Evolutionary conservation across 352 stramenopile genomes (phyloP), one percentile per base, ranked within the genome.

Genomic region (Achlya hypogyna): DNA sequence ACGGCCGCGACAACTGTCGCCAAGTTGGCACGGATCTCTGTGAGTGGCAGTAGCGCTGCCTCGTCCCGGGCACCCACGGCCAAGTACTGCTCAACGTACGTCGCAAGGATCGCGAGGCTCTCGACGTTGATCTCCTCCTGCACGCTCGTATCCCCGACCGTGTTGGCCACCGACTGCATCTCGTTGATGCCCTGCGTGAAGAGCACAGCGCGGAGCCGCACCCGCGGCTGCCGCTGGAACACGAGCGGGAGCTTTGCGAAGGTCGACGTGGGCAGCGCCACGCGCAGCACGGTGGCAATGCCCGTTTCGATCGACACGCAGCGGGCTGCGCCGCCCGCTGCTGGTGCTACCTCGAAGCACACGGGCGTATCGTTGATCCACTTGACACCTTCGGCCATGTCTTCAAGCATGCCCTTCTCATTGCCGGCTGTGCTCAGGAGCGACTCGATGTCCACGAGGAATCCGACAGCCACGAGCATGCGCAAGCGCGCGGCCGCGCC

Each of bases 321-420:
- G 2, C 75, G 74, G 29, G 69, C 84, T 0, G 79, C 84, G 38
- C 90, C 77, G n/a, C 75, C 77, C 32, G 70, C 75, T 34, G 78
- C 84, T 32, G 86, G 75, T 2, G 86, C 71, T 14, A 95, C 72
- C 42, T 90, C 78, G n/a, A 97, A 79, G 59, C 82, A 89, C 49
- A 97, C 84, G 2, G 74, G 72, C 1, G 75, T 63, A 12, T 63
- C 73, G 63, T 81, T 92, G 9, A 97, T 72, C 89, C 87, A 96
- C 53, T 89, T 73, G 45, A 93, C 69, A 25, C 86, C 88, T 45
- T 93, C 89, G 4, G 78, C 79, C 79, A 97, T 89, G 65, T 97
- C 90, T 75, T 96, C 82, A 3, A 98, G 84, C 96, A 98, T 98
- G n/a, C 89, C 91, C 51, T 97, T 88, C 73, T 98, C 96, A 52